Evolutionary conservation across 192 early-diverging fungal genomes (phyloP).

Genomic region (Phycomyces nitens): DNA sequence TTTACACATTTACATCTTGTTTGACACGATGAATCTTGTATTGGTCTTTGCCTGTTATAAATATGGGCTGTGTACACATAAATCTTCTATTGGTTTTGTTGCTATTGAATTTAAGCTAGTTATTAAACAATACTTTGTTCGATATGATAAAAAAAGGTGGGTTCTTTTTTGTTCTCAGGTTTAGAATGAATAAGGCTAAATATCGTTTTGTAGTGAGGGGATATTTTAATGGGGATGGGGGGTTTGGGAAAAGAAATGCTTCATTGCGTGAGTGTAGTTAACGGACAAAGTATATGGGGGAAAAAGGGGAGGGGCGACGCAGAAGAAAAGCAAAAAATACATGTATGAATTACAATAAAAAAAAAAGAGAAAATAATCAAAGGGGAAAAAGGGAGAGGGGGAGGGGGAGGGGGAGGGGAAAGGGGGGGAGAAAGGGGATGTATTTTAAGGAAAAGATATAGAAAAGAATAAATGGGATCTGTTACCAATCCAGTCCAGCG

Average conservation of each 20-base stretch:
- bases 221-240: not conserved
- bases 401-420: slow-evolving; percentile 7
- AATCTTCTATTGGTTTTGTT: too few relatives aligned
- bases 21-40: too few relatives aligned
- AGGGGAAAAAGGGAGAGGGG: slow-evolving; percentile 7
- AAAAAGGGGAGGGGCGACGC: not conserved
- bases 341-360: not conserved
- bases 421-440: slow-evolving; percentile 7
- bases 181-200: not conserved
- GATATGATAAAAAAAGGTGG: too few relatives aligned
- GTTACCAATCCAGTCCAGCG: slow-evolving; percentile 1
- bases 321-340: not conserved
- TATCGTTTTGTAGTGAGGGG: not conserved
- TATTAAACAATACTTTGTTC: too few relatives aligned
- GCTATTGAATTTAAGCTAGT: too few relatives aligned
- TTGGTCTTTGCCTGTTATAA: too few relatives aligned
- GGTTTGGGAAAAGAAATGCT: not conserved
- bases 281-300: not conserved
- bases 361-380: slow-evolving; percentile 3
- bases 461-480: slow-evolving; percentile 23
- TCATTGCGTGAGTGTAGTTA: not conserved
- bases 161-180: not conserved
- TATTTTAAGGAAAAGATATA: slow-evolving; percentile 9
- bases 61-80: too few relatives aligned
- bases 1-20: too few relatives aligned